Evolutionary conservation across 1,284 basidiomycete genomes (phyloP), one percentile per base, ranked within the genome.

Genomic region (Ceratobasidium sp.): DNA sequence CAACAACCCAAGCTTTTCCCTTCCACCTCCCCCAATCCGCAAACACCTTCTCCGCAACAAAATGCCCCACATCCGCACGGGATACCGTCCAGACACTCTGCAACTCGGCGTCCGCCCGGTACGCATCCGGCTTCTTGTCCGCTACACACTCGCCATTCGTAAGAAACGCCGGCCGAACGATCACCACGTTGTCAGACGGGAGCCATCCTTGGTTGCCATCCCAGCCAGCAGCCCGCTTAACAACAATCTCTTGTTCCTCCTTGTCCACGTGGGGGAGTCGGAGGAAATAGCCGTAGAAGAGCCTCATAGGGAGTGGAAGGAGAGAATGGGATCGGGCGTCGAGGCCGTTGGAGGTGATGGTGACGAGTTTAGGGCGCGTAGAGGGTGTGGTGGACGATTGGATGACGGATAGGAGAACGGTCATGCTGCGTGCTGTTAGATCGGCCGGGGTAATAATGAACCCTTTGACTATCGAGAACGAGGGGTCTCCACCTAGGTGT

Each of bases 21-120:
- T 85, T 82, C 84, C 85, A 90, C 64, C 88, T 82, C 9, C 85
- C 81, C 90, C 90, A 92, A 15, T 86, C 80, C 69, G 82, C 82
- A 25, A 88, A 49, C 19, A 86, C 82, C 0, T 83, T 84, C 76
- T 90, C 86, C 0, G 85, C 87, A n/a, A 92, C 80, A 80, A 91
- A 92, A 83, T 92, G 90, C 1, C 87, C 89, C 0, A 90, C 87
- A 81, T 92, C 91, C 80, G 84, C 85, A 80, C 91, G 84, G 51
- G 90, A 90, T 9, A 92, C 82, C n/a, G 86, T 87, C 80, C 87
- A 92, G 17, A 79, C 79, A 1, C 85, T 83, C 0, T 81, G 78
- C 0, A 88, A 40, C n/a, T 84, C 77, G 22, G 88, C 79, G 5
- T 81, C 84, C 37, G 84, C 83, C 5, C 82, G 82, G n/a, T 79